A percentile compares a stretch with the other conserved stretches of the same genome.
These are phyloP conservation scores for Aspergillus sparsus DNA, from an alignment of 495 filamentous ascomycete genomes.

Conservation along the genomic window DNA sequence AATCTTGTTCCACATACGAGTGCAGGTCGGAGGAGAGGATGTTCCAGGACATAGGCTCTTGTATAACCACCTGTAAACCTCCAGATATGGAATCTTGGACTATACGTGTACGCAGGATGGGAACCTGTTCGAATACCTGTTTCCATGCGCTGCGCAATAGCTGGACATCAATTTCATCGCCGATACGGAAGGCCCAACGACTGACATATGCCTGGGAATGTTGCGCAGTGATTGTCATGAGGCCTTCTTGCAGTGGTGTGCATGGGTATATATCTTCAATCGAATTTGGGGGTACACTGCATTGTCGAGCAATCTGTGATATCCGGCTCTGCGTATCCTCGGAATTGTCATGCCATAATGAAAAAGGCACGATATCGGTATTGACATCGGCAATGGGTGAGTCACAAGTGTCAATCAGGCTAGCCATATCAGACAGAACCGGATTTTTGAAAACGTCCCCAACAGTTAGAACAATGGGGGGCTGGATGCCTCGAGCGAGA, in stretches of 20 bases:
- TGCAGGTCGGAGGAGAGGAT: constrained; percentile 16
- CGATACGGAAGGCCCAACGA: constrained; percentile 35
- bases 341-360: background rate
- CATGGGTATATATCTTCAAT: constrained; percentile 59
- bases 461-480: constrained; percentile 19
- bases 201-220: constrained; percentile 31
- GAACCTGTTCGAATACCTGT: constrained; percentile 26
- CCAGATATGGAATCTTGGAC: constrained; percentile 25
- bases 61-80: constrained; percentile 47
- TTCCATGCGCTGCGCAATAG: constrained; percentile 46
- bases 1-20: constrained; percentile 17
- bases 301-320: constrained; percentile 18
- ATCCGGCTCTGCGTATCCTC: background rate
- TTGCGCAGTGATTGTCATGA: constrained; percentile 53
- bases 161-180: constrained; percentile 31
- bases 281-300: constrained; percentile 15
- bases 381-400: background rate
- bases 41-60: constrained; percentile 36
- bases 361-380: background rate
- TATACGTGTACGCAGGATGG: constrained; percentile 41
- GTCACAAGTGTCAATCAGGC: background rate
- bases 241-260: constrained; percentile 61
- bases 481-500: background rate
- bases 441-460: constrained; percentile 41
- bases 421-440: constrained; percentile 35